These are phyloP conservation scores for Rubia tinctorum DNA, from an alignment of 305 asterid genomes.

Conservation along the genomic window DNA sequence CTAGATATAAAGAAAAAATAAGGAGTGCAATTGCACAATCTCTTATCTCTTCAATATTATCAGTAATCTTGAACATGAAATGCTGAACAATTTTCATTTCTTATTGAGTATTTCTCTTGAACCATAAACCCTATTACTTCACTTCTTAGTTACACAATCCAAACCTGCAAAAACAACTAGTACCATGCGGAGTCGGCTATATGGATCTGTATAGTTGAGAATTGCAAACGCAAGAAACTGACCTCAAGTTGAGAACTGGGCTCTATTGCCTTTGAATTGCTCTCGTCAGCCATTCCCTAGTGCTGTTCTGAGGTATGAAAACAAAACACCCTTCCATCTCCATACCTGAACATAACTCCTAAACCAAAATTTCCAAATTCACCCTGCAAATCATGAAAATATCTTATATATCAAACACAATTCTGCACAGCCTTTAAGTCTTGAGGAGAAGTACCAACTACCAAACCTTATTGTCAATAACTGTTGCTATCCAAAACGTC, in stretches of 20 bases:
- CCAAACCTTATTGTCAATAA: conserved; percentile 31
- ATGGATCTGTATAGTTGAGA: background rate
- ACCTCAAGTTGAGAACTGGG: conserved; percentile 42
- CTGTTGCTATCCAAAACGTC: conserved; percentile 24
- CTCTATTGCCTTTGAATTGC: conserved; percentile 24
- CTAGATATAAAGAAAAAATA: background rate
- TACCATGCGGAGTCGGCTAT: background rate
- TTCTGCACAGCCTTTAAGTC: background rate
- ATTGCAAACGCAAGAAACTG: conserved; percentile 15
- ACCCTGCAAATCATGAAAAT: conserved; percentile 7
- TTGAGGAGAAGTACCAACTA: background rate
- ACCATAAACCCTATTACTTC: conserved; percentile 5
- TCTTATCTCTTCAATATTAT: background rate
- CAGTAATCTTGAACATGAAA: background rate
- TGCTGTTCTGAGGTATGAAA: conserved; percentile 15
- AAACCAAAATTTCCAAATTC: conserved; percentile 4
- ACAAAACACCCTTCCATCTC: conserved; percentile 26
- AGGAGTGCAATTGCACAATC: background rate
- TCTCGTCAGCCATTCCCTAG: conserved; percentile 32
- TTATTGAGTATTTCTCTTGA: background rate
- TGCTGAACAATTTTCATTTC: background rate
- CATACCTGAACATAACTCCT: conserved; percentile 30
- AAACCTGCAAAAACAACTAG: background rate
- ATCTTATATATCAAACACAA: background rate
- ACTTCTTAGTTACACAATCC: background rate